A percentile compares a stretch with the other conserved stretches of the same genome.
These are phyloP conservation scores for Penicillium argentinense DNA, from an alignment of 495 filamentous ascomycete genomes.

Conservation along the genomic window DNA sequence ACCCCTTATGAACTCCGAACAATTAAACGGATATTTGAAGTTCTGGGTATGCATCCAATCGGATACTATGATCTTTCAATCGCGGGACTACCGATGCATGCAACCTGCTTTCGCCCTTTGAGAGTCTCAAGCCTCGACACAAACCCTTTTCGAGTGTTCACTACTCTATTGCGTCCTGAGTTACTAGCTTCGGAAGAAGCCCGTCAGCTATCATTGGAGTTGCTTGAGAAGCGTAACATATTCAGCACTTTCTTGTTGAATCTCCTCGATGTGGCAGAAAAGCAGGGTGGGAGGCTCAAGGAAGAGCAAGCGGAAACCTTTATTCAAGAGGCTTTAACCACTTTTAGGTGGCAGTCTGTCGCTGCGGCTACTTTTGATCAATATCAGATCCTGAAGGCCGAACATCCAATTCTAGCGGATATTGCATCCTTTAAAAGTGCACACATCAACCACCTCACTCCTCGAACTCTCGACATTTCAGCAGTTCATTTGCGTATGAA, in stretches of 20 bases:
- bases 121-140: conserved; percentile 20
- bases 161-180: conserved; percentile 38
- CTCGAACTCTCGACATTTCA: conserved; percentile 45
- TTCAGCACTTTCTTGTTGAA: conserved; percentile 33
- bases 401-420: conserved; percentile 44
- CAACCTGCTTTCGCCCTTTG: conserved; percentile 40
- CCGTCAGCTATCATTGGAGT: conserved; percentile 19
- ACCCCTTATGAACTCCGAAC: conserved; percentile 37
- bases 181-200: conserved; percentile 31
- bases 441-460: conserved; percentile 49
- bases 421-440: conserved; percentile 39
- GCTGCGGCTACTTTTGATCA: conserved; percentile 36
- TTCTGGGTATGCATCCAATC: conserved; percentile 44
- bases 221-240: conserved; percentile 32
- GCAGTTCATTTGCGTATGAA: conserved; percentile 36
- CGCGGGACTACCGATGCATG: conserved; percentile 45
- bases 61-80: conserved; percentile 45
- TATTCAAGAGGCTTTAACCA: conserved; percentile 33
- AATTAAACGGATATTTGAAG: conserved; percentile 38
- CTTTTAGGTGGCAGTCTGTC: conserved; percentile 41
- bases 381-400: conserved; percentile 34
- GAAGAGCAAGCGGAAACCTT: conserved; percentile 27
- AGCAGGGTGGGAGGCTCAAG: conserved; percentile 13
- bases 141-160: conserved; percentile 47
- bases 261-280: conserved; percentile 25